Conservation (phyloP, 75 land plant genomes). For the Sequoiadendron giganteum region DNA sequence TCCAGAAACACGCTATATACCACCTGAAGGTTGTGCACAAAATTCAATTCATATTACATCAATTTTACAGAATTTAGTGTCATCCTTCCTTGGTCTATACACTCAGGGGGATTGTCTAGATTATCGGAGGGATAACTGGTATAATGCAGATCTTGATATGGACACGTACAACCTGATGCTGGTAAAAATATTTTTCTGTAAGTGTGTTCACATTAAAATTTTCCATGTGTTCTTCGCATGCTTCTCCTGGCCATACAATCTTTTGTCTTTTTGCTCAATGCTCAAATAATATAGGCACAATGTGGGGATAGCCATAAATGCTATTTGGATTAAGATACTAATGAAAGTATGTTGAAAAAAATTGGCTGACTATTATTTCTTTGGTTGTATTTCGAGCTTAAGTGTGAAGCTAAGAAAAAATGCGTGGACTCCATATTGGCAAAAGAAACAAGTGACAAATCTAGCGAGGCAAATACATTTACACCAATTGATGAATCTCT, state of each 20-base stretch:
- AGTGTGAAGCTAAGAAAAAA: slow-evolving; percentile 52
- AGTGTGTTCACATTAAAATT: background rate
- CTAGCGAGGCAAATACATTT: slow-evolving; percentile 58
- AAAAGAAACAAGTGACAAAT: slow-evolving; percentile 72
- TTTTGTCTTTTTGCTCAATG: background rate
- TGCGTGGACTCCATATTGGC: slow-evolving; percentile 87
- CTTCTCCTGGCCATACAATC: background rate
- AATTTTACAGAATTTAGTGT: too few species aligned
- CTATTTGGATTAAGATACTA: background rate
- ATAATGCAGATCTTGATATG: slow-evolving; percentile 91
- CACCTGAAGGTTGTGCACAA: too few species aligned
- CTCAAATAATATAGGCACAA: background rate
- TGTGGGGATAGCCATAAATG: background rate
- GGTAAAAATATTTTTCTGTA: slow-evolving; percentile 52
- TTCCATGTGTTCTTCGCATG: background rate
- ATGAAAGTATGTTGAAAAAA: background rate
- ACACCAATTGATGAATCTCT: slow-evolving; percentile 52
- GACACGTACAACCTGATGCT: slow-evolving; percentile 77
- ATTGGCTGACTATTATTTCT: background rate
- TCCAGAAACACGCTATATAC: slow-evolving; percentile 32
- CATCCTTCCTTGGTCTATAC: slow-evolving; percentile 65
- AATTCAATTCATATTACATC: too few species aligned
- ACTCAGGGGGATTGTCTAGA: slow-evolving; percentile 93
- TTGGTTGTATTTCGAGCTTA: slow-evolving; percentile 19
- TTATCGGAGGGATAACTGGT: slow-evolving; percentile 85